Percentiles rank a stretch among this genome's conserved stretches.
phyloP scores from a whole-genome alignment of 108 stramenopile species.

The Skeletonema tropicum region DNA sequence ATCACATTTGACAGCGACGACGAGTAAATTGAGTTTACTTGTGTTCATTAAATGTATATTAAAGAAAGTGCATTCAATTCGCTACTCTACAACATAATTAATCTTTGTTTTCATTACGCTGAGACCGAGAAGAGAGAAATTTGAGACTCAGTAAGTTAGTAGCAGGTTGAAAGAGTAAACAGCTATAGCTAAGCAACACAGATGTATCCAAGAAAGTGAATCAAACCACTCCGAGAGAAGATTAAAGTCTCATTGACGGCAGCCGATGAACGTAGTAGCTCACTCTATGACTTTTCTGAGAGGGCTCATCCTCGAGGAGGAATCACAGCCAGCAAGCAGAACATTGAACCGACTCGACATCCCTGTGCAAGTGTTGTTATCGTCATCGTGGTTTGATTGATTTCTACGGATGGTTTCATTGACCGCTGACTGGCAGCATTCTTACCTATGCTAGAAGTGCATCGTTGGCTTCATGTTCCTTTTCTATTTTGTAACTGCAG shows the following conservation, averaged over 20 bases:
- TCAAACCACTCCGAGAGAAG: constrained; percentile 30
- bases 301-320: constrained; percentile 25
- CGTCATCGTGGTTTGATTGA: constrained; percentile 12
- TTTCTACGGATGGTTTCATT: not conserved
- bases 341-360: constrained; percentile 19
- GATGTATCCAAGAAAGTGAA: not conserved
- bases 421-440: not conserved
- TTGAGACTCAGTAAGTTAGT: not conserved
- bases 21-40: constrained; percentile 14
- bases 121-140: not conserved
- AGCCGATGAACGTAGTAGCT: not conserved
- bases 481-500: not conserved
- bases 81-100: not conserved
- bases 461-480: not conserved
- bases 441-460: not conserved
- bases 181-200: not conserved
- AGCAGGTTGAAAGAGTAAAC: not conserved
- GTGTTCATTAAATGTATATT: constrained; percentile 3
- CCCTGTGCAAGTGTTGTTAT: constrained; percentile 19
- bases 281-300: constrained; percentile 12
- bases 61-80: not conserved
- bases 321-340: constrained; percentile 25
- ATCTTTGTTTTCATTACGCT: not conserved
- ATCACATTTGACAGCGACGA: constrained; percentile 76
- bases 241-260: constrained; percentile 27